Conservation (phyloP, 2,329 filamentous ascomycete species). For the Fusarium sp. region DNA sequence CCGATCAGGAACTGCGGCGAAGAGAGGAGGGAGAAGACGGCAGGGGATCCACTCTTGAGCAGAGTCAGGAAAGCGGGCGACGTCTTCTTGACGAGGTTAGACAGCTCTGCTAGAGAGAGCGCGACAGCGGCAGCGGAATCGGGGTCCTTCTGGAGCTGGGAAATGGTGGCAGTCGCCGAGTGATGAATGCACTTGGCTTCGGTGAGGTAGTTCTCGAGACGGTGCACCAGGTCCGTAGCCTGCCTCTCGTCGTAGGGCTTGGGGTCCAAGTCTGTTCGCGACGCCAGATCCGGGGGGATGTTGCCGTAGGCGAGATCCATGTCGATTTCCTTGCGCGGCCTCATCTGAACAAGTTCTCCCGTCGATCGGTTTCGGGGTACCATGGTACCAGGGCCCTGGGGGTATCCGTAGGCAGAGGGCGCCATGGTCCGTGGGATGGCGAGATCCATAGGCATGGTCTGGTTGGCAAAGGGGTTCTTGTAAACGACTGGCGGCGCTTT, state of each 20-base stretch:
- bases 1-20: conserved; percentile 96
- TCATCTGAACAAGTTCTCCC: conserved; percentile 52
- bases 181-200: conserved; percentile 93
- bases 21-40: conserved; percentile 87
- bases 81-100: conserved; percentile 85
- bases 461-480: conserved; percentile 54
- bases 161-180: conserved; percentile 85
- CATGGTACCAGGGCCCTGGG: conserved; percentile 42
- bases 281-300: conserved; percentile 77
- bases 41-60: conserved; percentile 86
- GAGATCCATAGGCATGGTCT: conserved; percentile 59
- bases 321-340: conserved; percentile 74
- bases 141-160: conserved; percentile 78
- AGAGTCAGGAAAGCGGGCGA: conserved; percentile 83
- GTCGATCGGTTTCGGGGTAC: conserved; percentile 59
- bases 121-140: conserved; percentile 96
- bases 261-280: conserved; percentile 64
- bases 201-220: conserved; percentile 83
- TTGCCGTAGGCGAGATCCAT: conserved; percentile 95
- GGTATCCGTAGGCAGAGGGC: conserved; percentile 39
- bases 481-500: conserved; percentile 60
- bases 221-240: conserved; percentile 74
- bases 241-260: conserved; percentile 69
- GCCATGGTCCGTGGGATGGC: conserved; percentile 55
- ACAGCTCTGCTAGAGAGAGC: conserved; percentile 92